Evolutionary conservation across 164 flowering plant genomes (phyloP).

Genomic region (Vitis vinifera): DNA sequence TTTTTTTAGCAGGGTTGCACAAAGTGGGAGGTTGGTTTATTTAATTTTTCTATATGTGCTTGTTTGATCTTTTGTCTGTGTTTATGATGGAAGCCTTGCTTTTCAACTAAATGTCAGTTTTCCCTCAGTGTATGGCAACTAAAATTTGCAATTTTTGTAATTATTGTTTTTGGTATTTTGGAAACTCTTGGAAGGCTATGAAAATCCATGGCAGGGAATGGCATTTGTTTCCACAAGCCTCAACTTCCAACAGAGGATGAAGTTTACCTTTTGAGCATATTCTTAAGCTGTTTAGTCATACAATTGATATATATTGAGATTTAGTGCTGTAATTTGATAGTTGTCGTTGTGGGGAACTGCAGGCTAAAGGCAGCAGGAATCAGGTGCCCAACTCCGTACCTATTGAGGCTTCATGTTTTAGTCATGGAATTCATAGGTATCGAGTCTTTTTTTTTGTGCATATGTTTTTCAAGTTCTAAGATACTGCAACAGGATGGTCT

Average conservation of each 20-base stretch:
- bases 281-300: neutral
- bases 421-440: constrained; percentile 99
- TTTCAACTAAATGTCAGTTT: too few relatives aligned
- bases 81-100: too few relatives aligned
- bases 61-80: too few relatives aligned
- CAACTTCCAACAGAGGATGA: neutral
- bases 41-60: too few relatives aligned
- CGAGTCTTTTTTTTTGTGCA: neutral
- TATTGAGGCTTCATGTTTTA: constrained; percentile 86
- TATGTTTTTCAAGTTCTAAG: neutral
- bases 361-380: constrained; percentile 93
- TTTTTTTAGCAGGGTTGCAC: too few relatives aligned
- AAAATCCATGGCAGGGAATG: too few relatives aligned
- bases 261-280: neutral
- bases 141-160: too few relatives aligned
- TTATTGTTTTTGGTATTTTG: too few relatives aligned
- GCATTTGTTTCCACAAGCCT: too few relatives aligned
- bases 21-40: too few relatives aligned
- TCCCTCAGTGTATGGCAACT: too few relatives aligned
- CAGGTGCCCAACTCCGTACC: constrained; percentile 78
- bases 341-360: constrained; percentile 21
- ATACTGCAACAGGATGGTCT: neutral
- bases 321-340: neutral
- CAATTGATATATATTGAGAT: neutral
- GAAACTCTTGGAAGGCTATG: too few relatives aligned